A percentile compares a stretch with the other conserved stretches of the same genome.
Conservation (phyloP, 2,329 filamentous ascomycete genomes). For the Dactylellina drechsleri region DNA sequence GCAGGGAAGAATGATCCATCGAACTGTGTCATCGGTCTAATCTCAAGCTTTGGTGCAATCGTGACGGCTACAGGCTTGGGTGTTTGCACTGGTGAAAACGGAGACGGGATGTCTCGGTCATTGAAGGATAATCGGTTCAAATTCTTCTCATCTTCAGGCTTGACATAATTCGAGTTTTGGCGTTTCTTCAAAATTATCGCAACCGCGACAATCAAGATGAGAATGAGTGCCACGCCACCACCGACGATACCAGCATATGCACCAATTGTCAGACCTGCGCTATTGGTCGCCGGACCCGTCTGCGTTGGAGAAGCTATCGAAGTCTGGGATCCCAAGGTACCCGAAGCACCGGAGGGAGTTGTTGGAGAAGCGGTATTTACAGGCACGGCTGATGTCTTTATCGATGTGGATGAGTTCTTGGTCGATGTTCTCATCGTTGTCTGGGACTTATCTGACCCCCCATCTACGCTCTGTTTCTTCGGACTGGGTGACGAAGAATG, state of each 20-base stretch:
- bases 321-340: conserved; percentile 27
- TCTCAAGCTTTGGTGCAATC: conserved; percentile 64
- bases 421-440: conserved; percentile 43
- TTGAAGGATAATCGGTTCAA: conserved; percentile 55
- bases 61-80: conserved; percentile 59
- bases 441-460: conserved; percentile 21
- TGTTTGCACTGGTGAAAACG: conserved; percentile 61
- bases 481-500: conserved; percentile 12
- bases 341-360: conserved; percentile 11
- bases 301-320: conserved; percentile 19
- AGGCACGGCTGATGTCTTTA: conserved; percentile 17
- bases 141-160: conserved; percentile 73
- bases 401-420: conserved; percentile 24
- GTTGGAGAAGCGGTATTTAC: conserved; percentile 26
- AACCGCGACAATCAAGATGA: conserved; percentile 73
- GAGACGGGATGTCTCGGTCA: conserved; percentile 59
- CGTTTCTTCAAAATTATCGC: conserved; percentile 77
- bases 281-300: conserved; percentile 35
- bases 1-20: conserved; percentile 56
- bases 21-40: conserved; percentile 61
- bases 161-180: conserved; percentile 68
- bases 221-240: conserved; percentile 77
- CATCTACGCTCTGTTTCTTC: conserved; percentile 39
- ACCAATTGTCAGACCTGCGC: conserved; percentile 48
- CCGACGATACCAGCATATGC: conserved; percentile 78